A percentile compares a stretch with the other conserved stretches of the same genome.
Evolutionary conservation across 2,329 filamentous ascomycete species (phyloP).

Genomic region (Alternaria burnsii): DNA sequence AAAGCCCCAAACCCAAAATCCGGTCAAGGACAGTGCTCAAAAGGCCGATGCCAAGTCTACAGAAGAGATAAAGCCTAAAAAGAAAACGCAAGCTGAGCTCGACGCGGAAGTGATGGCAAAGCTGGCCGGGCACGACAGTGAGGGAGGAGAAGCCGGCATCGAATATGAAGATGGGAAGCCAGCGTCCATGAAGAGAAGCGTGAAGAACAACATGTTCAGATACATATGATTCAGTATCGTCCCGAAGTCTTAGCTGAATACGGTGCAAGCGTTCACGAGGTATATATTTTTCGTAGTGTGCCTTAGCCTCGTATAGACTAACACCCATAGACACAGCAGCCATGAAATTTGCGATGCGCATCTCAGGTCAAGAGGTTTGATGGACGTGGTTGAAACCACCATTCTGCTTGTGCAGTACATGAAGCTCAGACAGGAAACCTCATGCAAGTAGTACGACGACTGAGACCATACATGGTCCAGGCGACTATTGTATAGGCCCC

Average conservation of each 20-base stretch:
- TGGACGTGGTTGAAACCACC: not conserved
- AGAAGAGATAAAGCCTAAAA: constrained; percentile 30
- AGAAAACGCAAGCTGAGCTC: constrained; percentile 68
- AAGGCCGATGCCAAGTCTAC: constrained; percentile 19
- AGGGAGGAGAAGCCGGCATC: constrained; percentile 74
- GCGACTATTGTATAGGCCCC: not conserved
- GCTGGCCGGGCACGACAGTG: constrained; percentile 72
- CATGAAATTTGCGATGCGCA: too few relatives aligned
- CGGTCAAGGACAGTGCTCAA: constrained; percentile 13
- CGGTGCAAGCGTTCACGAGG: not conserved
- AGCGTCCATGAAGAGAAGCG: constrained; percentile 75
- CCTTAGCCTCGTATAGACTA: not conserved
- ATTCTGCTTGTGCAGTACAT: not conserved
- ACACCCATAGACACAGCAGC: not conserved
- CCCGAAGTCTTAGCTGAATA: not conserved
- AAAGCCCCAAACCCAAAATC: not conserved
- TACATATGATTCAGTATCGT: constrained; percentile 58
- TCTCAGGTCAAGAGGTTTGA: not conserved
- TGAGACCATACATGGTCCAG: not conserved
- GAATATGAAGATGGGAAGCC: constrained; percentile 80
- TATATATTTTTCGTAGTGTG: not conserved
- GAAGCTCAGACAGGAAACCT: not conserved
- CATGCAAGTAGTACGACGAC: not conserved
- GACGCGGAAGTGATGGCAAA: constrained; percentile 73
- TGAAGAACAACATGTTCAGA: constrained; percentile 80